Evolutionary conservation across 2,329 filamentous ascomycete species (phyloP).

Genomic region (Stachybotrys chartarum): DNA sequence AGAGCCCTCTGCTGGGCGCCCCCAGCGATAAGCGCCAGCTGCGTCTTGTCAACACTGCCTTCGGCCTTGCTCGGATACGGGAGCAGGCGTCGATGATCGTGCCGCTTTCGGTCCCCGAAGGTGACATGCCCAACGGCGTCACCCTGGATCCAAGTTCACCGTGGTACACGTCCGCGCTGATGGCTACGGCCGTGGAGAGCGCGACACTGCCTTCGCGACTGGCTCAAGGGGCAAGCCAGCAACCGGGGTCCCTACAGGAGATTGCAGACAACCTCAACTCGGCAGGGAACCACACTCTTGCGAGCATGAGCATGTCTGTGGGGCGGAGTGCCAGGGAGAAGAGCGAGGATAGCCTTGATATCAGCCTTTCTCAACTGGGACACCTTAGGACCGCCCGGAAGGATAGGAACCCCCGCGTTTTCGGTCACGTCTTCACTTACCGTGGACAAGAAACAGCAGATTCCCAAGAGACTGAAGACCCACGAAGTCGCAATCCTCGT

Average conservation of each 20-base stretch:
- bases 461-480: slow-evolving; percentile 2
- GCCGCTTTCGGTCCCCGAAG: slow-evolving; percentile 61
- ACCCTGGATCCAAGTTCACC: slow-evolving; percentile 53
- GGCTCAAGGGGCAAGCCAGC: slow-evolving; percentile 32
- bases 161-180: slow-evolving; percentile 76
- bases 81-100: slow-evolving; percentile 70
- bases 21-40: slow-evolving; percentile 45
- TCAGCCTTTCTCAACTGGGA: slow-evolving; percentile 23
- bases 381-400: slow-evolving; percentile 3
- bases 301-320: slow-evolving; percentile 63
- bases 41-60: slow-evolving; percentile 66
- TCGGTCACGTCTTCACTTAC: slow-evolving; percentile 17
- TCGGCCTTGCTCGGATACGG: slow-evolving; percentile 61
- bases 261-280: slow-evolving; percentile 63
- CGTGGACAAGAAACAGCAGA: slow-evolving; percentile 9
- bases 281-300: slow-evolving; percentile 73
- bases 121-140: slow-evolving; percentile 47
- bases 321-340: slow-evolving; percentile 20
- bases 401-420: slow-evolving; percentile 14
- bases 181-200: slow-evolving; percentile 71
- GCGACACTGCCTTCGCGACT: slow-evolving; percentile 71
- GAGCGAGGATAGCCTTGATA: slow-evolving; percentile 19
- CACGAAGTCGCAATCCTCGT: slow-evolving; percentile 7
- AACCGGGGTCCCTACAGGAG: slow-evolving; percentile 46
- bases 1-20: slow-evolving; percentile 49